Evolutionary conservation across 768 basidiomycete species (phyloP).

Genomic region (Lenzites betulinus): DNA sequence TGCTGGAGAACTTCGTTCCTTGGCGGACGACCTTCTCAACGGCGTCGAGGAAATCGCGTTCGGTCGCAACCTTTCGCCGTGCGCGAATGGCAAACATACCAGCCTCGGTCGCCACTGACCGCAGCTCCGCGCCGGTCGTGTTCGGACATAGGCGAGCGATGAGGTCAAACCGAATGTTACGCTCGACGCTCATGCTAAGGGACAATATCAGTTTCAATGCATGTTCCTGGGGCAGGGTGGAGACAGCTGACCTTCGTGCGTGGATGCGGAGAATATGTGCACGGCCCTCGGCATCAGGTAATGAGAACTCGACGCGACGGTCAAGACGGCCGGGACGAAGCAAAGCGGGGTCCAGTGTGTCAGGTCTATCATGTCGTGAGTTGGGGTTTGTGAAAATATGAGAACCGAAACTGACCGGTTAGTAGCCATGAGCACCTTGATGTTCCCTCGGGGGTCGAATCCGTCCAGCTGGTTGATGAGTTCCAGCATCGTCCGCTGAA

Average conservation of each 20-base stretch:
- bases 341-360: constrained; percentile 96
- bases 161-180: constrained; percentile 96
- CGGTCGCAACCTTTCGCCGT: constrained; percentile 93
- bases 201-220: constrained; percentile 8
- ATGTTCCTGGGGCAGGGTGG: background rate
- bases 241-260: constrained; percentile 70
- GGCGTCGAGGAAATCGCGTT: constrained; percentile 95
- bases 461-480: constrained; percentile 98
- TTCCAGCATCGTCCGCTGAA: constrained; percentile 99
- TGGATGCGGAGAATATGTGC: constrained; percentile 97
- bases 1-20: constrained; percentile 97
- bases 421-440: constrained; percentile 99
- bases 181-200: constrained; percentile 91
- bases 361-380: constrained; percentile 62
- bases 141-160: constrained; percentile 97
- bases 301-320: constrained; percentile 92
- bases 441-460: constrained; percentile 98
- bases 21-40: constrained; percentile 99
- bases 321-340: constrained; percentile 95
- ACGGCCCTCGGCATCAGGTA: constrained; percentile 94
- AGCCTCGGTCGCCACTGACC: constrained; percentile 97
- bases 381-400: background rate
- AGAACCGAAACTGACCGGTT: constrained; percentile 63
- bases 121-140: constrained; percentile 97
- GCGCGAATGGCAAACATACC: constrained; percentile 99